These are phyloP conservation scores for Trametes elegans DNA, from an alignment of 768 basidiomycete species.

Conservation along the genomic window DNA sequence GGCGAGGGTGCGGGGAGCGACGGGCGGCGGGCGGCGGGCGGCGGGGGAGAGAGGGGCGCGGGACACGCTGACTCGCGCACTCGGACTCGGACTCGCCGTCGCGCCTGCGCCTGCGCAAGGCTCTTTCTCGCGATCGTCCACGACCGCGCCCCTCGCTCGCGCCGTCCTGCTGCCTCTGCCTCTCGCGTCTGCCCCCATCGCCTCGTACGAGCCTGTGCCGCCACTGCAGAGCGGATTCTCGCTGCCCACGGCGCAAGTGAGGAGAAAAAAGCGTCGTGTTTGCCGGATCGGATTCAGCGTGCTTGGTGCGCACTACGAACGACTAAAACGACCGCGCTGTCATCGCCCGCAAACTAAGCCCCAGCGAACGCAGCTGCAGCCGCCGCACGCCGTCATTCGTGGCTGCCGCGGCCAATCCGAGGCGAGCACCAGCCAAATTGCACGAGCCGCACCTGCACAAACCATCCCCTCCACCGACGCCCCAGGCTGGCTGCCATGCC, in stretches of 20 bases:
- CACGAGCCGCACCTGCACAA: too few relatives aligned
- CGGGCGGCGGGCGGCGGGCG: neutral
- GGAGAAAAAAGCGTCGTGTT: neutral
- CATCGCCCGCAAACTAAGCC: constrained; percentile 7
- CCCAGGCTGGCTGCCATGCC: constrained; percentile 46
- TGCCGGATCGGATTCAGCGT: neutral
- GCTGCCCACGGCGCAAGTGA: neutral
- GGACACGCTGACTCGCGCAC: neutral
- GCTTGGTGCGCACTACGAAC: constrained; percentile 14
- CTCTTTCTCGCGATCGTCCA: constrained; percentile 11
- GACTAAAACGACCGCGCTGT: constrained; percentile 18
- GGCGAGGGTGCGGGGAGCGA: neutral
- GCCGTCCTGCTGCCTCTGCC: neutral
- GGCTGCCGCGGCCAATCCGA: neutral
- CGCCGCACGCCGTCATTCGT: neutral
- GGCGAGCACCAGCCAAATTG: constrained; percentile 9
- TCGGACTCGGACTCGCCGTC: neutral
- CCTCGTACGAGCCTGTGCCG: neutral
- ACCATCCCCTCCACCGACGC: too few relatives aligned
- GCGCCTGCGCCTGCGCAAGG: constrained; percentile 3
- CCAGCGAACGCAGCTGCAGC: neutral
- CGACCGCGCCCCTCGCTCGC: neutral
- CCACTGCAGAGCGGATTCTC: neutral
- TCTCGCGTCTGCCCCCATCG: neutral
- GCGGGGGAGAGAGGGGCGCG: neutral